Evolutionary conservation across 2,329 filamentous ascomycete genomes (phyloP).

Genomic region (Dichotomopilus funicola): DNA sequence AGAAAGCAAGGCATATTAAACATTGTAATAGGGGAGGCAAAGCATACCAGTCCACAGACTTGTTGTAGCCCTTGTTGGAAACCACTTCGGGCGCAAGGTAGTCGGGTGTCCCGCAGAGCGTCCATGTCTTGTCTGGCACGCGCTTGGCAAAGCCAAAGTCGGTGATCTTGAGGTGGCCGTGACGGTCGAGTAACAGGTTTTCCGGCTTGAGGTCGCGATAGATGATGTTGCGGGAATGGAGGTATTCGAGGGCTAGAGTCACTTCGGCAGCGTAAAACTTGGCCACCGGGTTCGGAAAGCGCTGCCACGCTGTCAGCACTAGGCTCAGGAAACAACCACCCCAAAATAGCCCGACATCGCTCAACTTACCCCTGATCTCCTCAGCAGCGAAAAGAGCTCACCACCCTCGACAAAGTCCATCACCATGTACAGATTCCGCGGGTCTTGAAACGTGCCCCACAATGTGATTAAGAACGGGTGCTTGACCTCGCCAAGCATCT

Average conservation of each 20-base stretch:
- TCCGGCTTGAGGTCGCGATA: slow-evolving; percentile 97
- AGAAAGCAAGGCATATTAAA: background rate
- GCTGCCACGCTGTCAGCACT: slow-evolving; percentile 36
- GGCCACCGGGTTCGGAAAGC: slow-evolving; percentile 95
- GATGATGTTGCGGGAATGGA: slow-evolving; percentile 92
- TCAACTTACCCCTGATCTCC: slow-evolving; percentile 74
- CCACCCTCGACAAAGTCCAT: slow-evolving; percentile 99
- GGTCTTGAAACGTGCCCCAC: slow-evolving; percentile 97
- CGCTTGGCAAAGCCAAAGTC: slow-evolving; percentile 99
- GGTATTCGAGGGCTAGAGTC: slow-evolving; percentile 87
- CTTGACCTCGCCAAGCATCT: slow-evolving; percentile 93
- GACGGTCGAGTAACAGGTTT: slow-evolving; percentile 83
- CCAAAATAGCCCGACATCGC: background rate
- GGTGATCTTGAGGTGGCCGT: slow-evolving; percentile 93
- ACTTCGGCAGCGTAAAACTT: slow-evolving; percentile 99
- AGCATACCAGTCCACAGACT: slow-evolving; percentile 92
- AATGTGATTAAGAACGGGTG: slow-evolving; percentile 96
- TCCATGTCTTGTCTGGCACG: slow-evolving; percentile 98
- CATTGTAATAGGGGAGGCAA: background rate
- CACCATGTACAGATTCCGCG: slow-evolving; percentile 97
- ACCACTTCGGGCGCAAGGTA: slow-evolving; percentile 97
- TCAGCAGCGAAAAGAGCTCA: slow-evolving; percentile 88
- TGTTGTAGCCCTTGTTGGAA: slow-evolving; percentile 99
- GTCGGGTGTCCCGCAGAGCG: slow-evolving; percentile 92
- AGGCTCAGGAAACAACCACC: background rate